Percentiles rank a stretch among this genome's conserved stretches.
phyloP scores from a whole-genome alignment of 441 rosid species.

The Mallotus japonicus region DNA sequence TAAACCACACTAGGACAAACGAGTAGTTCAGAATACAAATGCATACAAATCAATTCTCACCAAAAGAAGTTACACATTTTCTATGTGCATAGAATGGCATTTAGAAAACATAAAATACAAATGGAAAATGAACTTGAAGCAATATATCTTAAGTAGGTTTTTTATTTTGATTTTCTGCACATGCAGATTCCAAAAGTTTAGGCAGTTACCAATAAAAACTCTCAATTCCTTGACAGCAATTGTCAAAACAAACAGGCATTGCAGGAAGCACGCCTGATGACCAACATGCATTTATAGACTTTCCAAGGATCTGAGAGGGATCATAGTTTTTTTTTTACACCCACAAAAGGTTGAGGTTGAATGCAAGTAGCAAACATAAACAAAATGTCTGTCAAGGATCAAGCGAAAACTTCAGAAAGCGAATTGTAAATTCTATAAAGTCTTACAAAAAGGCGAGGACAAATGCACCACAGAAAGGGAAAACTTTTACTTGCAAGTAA shows the following conservation, averaged over 20 bases:
- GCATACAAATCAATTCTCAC: not conserved
- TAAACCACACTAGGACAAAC: not conserved
- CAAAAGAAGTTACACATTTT: not conserved
- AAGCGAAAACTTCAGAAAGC: not conserved
- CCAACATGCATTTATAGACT: not conserved
- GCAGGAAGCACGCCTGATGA: not conserved
- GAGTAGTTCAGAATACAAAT: not conserved
- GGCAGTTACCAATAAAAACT: not conserved
- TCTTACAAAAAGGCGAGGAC: too few relatives aligned
- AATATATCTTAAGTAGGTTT: not conserved
- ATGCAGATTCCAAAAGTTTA: not conserved
- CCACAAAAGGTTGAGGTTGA: not conserved
- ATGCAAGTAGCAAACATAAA: not conserved
- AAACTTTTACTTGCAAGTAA: not conserved
- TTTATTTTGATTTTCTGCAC: not conserved
- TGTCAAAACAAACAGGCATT: not conserved
- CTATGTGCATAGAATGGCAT: not conserved
- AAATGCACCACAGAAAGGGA: not conserved
- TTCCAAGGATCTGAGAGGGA: not conserved
- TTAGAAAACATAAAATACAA: not conserved
- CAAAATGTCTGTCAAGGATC: not conserved
- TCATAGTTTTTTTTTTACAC: not conserved
- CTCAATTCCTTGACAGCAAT: not conserved
- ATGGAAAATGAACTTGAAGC: not conserved
- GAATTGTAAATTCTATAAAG: too few relatives aligned